Base-by-base conservation (phyloP, 495 filamentous ascomycete genomes). In the Chaetomium tenue region DNA sequence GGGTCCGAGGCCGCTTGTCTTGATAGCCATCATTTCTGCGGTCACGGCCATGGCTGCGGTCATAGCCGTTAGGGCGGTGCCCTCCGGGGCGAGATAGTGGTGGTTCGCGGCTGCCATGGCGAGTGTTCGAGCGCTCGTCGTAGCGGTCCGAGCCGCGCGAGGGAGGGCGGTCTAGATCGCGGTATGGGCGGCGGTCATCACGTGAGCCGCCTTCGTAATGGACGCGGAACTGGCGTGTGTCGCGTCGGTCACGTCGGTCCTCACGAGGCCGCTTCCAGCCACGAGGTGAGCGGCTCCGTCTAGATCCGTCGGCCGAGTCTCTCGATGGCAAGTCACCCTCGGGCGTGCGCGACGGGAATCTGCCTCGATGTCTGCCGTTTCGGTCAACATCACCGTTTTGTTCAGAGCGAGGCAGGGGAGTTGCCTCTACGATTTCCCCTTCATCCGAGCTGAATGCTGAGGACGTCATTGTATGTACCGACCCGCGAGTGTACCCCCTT, bases 351-450 rank as follows among this genome's bases (percentile, higher is more conserved):
- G 91, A 91, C 22, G 52, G 22, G 75, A 81, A 79, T 82, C 83
- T 86, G 85, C 82, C 82, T 81, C 85, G 84, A 78, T 78, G 82
- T 87, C 86, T 84, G 84, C 85, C 84, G 80, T 72, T 76, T 76
- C 83, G 83, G 86, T 88, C 85, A 87, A 87, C 84, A 70, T 70
- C 70, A 82, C 79, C 81, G 78, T 76, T 78, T 82, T 75, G 68
- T 66, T 79, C 74, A 78, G 71, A 67, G 66, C 77, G 77, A 79
- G 78, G 77, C 80, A 81, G 79, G 80, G 79, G 71, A 82, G 78
- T 78, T 83, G 82, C 82, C 83, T 89, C 91, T 79, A 89, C 78
- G 77, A 96, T 92, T 85, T 96, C 92, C 78, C 92, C 92, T 81
- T 96, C 90, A 79, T 87, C 85, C 72, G 84, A 84, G 75, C 82